Evolutionary conservation across 768 basidiomycete genomes (phyloP).

Genomic region (Inosperma sp.): DNA sequence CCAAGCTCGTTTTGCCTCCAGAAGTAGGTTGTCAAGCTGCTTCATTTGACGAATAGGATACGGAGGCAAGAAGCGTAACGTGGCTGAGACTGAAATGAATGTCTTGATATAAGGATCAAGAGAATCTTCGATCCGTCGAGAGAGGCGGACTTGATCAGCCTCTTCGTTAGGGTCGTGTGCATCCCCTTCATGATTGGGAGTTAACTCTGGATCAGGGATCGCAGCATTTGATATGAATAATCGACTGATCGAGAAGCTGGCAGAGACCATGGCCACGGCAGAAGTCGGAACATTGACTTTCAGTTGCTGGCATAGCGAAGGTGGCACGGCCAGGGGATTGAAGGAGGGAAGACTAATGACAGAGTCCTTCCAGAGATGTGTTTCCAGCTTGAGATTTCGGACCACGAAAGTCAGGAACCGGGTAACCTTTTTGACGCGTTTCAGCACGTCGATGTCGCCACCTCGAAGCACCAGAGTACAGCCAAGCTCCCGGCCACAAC

Average conservation of each 20-base stretch:
- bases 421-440: slow-evolving; percentile 87
- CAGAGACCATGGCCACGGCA: slow-evolving; percentile 14
- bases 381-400: slow-evolving; percentile 90
- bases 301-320: slow-evolving; percentile 28
- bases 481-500: slow-evolving; percentile 87
- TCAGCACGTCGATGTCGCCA: slow-evolving; percentile 73
- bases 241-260: slow-evolving; percentile 14
- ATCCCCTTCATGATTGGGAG: slow-evolving; percentile 5
- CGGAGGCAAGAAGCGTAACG: slow-evolving; percentile 88
- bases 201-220: slow-evolving; percentile 3
- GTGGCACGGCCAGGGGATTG: slow-evolving; percentile 60
- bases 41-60: slow-evolving; percentile 86
- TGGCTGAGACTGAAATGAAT: slow-evolving; percentile 91
- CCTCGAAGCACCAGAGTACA: slow-evolving; percentile 93
- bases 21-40: slow-evolving; percentile 76
- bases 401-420: slow-evolving; percentile 90
- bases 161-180: slow-evolving; percentile 56
- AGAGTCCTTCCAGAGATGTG: slow-evolving; percentile 88
- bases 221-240: slow-evolving; percentile 14
- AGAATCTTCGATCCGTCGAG: slow-evolving; percentile 73
- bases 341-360: slow-evolving; percentile 71
- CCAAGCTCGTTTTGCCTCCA: slow-evolving; percentile 66
- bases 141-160: slow-evolving; percentile 62
- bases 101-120: slow-evolving; percentile 81
- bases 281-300: slow-evolving; percentile 24